Conservation (phyloP, 1,139 yeast species). For the Candida pseudoviswanathii region DNA sequence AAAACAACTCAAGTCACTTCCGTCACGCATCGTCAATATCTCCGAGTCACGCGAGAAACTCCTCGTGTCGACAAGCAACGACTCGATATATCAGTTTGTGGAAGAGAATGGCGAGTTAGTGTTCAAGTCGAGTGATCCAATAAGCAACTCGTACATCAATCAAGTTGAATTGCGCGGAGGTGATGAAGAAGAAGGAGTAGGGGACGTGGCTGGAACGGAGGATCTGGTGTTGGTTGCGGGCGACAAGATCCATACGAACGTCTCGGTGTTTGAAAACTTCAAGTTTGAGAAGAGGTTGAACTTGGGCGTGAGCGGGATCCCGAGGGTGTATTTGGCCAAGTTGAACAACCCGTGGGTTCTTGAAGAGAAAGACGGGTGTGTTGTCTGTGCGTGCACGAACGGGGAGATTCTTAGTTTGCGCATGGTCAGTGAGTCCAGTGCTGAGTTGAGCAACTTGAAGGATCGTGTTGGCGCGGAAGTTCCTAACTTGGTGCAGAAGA, state of each 20-base stretch:
- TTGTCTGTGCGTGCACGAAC: no score
- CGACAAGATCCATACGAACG: conserved; percentile 45
- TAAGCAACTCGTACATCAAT: conserved; percentile 42
- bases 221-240: conserved; percentile 26
- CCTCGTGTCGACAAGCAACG: conserved; percentile 40
- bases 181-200: neutral
- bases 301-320: conserved; percentile 39
- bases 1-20: conserved; percentile 26
- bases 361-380: neutral
- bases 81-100: conserved; percentile 37
- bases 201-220: no score
- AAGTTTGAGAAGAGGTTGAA: conserved; percentile 10
- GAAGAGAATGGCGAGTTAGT: conserved; percentile 16
- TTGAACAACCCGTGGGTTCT: conserved; percentile 39
- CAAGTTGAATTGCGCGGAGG: conserved; percentile 22
- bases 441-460: neutral
- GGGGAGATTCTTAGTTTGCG: no score
- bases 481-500: conserved; percentile 20
- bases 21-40: conserved; percentile 42
- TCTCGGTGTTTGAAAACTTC: conserved; percentile 24
- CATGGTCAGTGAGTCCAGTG: no score
- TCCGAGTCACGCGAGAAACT: conserved; percentile 18
- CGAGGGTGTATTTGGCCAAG: conserved; percentile 38
- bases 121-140: conserved; percentile 33
- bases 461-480: conserved; percentile 19